Percentiles rank a stretch among this genome's conserved stretches.
Evolutionary conservation across 1,139 yeast species (phyloP).

Genomic region (Nakaseomyces uthaithaninus): DNA sequence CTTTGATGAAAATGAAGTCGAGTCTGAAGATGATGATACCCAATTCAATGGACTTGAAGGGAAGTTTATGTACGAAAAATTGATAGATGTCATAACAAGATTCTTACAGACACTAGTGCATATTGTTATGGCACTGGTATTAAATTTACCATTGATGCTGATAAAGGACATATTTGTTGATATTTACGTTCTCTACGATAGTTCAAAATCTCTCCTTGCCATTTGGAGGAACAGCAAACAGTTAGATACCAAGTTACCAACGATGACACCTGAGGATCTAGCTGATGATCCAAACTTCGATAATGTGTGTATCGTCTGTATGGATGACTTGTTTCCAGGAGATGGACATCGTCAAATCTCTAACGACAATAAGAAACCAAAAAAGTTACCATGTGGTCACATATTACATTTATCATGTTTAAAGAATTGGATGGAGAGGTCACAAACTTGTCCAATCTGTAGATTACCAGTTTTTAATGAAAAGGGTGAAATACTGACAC

Average conservation of each 20-base stretch:
- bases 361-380: slow-evolving; percentile 41
- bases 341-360: slow-evolving; percentile 10
- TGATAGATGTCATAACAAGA: slow-evolving; percentile 46
- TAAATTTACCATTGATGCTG: slow-evolving; percentile 55
- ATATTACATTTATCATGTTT: slow-evolving; percentile 85
- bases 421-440: slow-evolving; percentile 87
- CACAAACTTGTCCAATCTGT: slow-evolving; percentile 89
- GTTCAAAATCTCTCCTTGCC: slow-evolving; percentile 44
- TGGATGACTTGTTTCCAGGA: slow-evolving; percentile 28
- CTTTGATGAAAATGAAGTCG: slow-evolving; percentile 10
- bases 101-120: slow-evolving; percentile 42
- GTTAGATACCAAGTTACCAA: slow-evolving; percentile 55
- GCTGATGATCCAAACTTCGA: slow-evolving; percentile 47
- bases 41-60: slow-evolving; percentile 53
- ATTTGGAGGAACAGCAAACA: slow-evolving; percentile 56
- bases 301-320: slow-evolving; percentile 39
- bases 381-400: slow-evolving; percentile 75
- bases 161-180: slow-evolving; percentile 60
- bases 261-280: slow-evolving; percentile 56
- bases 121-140: slow-evolving; percentile 45
- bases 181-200: slow-evolving; percentile 41
- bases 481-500: slow-evolving; percentile 17
- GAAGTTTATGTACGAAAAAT: slow-evolving; percentile 53
- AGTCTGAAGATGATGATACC: slow-evolving; percentile 18
- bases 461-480: slow-evolving; percentile 56